Base-by-base conservation (phyloP, 768 basidiomycete genomes). In the Suillus americanus region DNA sequence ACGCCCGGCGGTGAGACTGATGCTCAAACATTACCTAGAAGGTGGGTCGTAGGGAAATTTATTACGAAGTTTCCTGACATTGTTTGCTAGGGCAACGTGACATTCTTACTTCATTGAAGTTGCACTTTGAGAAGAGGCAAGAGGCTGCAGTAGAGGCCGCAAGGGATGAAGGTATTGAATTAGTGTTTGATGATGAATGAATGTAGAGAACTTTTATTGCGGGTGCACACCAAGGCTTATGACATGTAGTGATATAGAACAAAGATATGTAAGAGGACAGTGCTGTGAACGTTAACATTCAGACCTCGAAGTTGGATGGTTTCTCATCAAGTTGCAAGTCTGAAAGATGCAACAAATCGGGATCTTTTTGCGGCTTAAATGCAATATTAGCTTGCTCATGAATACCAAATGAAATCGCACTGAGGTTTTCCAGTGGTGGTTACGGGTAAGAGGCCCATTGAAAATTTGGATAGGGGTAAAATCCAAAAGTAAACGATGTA, bases 11-110 rank as follows among this genome's bases (percentile, higher is more conserved):
- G 89, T 95, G 1, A 74, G 74, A 41, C 60, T 68, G 57, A 95
- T 95, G 92, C 78, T 90, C 59, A 75, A 78, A 38, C 78, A 89
- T 66, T 95, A 95, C 68, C 71, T 92, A 9, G 79, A 86, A 77
- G 90, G 90, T 88, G 61, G 62, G 78, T 67, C 4, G 2, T 57
- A 1, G 55, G 46, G 28, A 55, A 3, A 33, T 18, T 40, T 5
- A 23, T 40, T 13, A 20, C 37, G 20, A 3, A 14, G 1, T 33
- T 28, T 28, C 50, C n/a, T 57, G 40, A 61, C 35, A 23, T 20
- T 40, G 37, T 56, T 53, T 38, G 18, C 2, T 65, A 89, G 89
- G 89, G 18, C 89, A 90, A 73, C 75, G 77, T 4, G 82, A 83
- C n/a, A 87, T 90, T 48, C 70, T 90, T 16, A 68, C 76, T 33